Percentiles rank a stretch among this genome's conserved stretches.
Conservation (phyloP, 495 filamentous ascomycete genomes). For the Hyphodiscus hymeniophilus region DNA sequence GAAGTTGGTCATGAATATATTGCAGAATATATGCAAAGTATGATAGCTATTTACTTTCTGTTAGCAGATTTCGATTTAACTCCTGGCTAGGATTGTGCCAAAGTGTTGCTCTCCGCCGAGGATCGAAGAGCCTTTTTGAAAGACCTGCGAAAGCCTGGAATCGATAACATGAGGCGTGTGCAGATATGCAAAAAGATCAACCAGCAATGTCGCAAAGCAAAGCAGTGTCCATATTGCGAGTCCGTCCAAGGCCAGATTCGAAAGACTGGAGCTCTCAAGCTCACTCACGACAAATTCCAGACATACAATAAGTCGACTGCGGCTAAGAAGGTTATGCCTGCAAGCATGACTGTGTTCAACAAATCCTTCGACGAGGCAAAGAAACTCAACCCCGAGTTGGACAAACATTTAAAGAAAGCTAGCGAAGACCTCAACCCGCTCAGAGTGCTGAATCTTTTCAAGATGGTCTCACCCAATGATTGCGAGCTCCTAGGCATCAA, state of each 20-base stretch:
- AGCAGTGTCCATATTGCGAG: slow-evolving; percentile 65
- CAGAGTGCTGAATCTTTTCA: slow-evolving; percentile 82
- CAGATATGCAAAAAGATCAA: slow-evolving; percentile 80
- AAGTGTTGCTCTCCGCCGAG: slow-evolving; percentile 67
- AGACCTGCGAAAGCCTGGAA: slow-evolving; percentile 67
- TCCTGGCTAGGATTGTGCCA: slow-evolving; percentile 49
- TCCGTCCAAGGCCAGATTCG: slow-evolving; percentile 81
- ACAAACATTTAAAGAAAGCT: slow-evolving; percentile 81
- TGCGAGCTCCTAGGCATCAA: slow-evolving; percentile 88
- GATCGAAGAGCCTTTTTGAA: slow-evolving; percentile 66
- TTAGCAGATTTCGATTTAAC: not conserved
- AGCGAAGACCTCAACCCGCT: slow-evolving; percentile 92
- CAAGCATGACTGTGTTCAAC: slow-evolving; percentile 74
- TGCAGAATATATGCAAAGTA: slow-evolving; percentile 90
- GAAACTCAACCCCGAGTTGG: slow-evolving; percentile 67
- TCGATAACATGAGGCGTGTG: slow-evolving; percentile 76
- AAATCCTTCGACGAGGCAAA: slow-evolving; percentile 72
- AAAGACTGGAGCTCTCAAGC: slow-evolving; percentile 79
- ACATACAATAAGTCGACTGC: slow-evolving; percentile 80
- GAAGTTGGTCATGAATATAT: slow-evolving; percentile 76
- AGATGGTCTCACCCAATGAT: slow-evolving; percentile 72
- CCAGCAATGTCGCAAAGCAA: slow-evolving; percentile 78
- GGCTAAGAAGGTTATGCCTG: slow-evolving; percentile 69
- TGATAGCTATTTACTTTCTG: not conserved
- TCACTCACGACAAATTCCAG: slow-evolving; percentile 88